Percentiles rank a stretch among this genome's conserved stretches.
phyloP scores from a whole-genome alignment of 306 rosid genomes.

The Vigna unguiculata region DNA sequence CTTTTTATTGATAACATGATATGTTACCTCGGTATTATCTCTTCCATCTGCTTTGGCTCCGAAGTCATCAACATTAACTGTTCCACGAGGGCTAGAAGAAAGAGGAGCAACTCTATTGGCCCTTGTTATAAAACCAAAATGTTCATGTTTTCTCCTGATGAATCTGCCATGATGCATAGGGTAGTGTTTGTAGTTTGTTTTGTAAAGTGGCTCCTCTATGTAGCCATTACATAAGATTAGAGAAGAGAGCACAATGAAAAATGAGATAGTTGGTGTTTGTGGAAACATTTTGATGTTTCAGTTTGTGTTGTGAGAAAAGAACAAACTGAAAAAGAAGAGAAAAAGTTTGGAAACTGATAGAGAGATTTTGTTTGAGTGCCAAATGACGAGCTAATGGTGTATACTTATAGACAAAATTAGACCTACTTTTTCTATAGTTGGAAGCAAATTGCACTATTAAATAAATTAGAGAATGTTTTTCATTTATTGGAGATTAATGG shows the following conservation, averaged over 20 bases:
- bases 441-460: constrained; percentile 7
- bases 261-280: constrained; percentile 28
- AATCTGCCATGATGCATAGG: constrained; percentile 39
- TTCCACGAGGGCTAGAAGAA: constrained; percentile 30
- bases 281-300: constrained; percentile 42
- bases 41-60: constrained; percentile 74
- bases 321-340: constrained; percentile 20
- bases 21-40: constrained; percentile 65
- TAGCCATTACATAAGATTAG: constrained; percentile 46
- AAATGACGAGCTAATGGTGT: constrained; percentile 35
- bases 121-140: constrained; percentile 45
- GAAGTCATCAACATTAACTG: constrained; percentile 65
- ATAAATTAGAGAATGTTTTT: constrained; percentile 28
- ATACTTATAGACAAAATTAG: constrained; percentile 40
- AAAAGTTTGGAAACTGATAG: not conserved
- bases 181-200: constrained; percentile 33
- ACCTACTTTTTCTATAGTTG: not conserved
- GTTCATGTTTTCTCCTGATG: constrained; percentile 52
- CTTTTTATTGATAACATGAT: constrained; percentile 38
- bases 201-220: constrained; percentile 36
- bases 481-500: constrained; percentile 7
- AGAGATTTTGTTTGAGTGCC: constrained; percentile 39
- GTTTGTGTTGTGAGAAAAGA: constrained; percentile 16
- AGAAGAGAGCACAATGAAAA: constrained; percentile 39
- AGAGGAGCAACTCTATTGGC: constrained; percentile 5